These are phyloP conservation scores for Fusarium drepaniforme DNA, from an alignment of 2,329 filamentous ascomycete genomes.

Conservation along the genomic window DNA sequence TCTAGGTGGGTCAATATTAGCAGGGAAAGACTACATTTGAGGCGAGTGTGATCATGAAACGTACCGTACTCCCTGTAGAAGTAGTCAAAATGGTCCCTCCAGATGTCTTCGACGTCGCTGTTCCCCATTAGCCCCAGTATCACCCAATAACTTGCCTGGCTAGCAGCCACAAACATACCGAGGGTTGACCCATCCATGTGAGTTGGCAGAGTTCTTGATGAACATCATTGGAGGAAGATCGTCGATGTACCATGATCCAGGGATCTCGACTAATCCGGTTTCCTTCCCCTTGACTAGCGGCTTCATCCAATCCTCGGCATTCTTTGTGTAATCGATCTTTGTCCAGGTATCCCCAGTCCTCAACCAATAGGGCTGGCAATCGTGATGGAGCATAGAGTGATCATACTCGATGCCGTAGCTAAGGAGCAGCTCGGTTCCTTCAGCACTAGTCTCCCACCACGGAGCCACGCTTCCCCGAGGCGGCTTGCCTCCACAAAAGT, in stretches of 20 bases:
- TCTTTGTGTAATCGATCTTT: constrained; percentile 71
- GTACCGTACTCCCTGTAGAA: constrained; percentile 77
- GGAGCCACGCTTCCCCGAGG: constrained; percentile 80
- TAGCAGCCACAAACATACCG: constrained; percentile 38
- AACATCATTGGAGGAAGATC: constrained; percentile 80
- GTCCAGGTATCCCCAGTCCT: constrained; percentile 76
- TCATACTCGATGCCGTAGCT: constrained; percentile 79
- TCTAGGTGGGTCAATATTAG: constrained; percentile 47
- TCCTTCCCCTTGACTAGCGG: constrained; percentile 68
- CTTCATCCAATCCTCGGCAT: constrained; percentile 52
- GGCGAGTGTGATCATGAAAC: not conserved
- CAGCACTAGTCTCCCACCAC: constrained; percentile 79
- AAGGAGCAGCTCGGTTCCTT: constrained; percentile 74
- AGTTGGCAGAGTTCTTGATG: constrained; percentile 73
- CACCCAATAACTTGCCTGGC: not conserved
- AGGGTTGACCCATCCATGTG: constrained; percentile 69
- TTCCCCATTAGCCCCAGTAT: too few relatives aligned
- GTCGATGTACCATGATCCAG: constrained; percentile 71
- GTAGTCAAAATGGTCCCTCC: constrained; percentile 77
- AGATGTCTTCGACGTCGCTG: constrained; percentile 71
- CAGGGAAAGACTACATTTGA: not conserved
- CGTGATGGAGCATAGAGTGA: constrained; percentile 73
- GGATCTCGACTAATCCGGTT: constrained; percentile 75
- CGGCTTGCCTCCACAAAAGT: constrained; percentile 73
- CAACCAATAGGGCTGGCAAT: constrained; percentile 74